Evolutionary conservation across 2,329 filamentous ascomycete species (phyloP), one percentile per base, ranked within the genome.

Genomic region (Pseudopithomyces chartarum): DNA sequence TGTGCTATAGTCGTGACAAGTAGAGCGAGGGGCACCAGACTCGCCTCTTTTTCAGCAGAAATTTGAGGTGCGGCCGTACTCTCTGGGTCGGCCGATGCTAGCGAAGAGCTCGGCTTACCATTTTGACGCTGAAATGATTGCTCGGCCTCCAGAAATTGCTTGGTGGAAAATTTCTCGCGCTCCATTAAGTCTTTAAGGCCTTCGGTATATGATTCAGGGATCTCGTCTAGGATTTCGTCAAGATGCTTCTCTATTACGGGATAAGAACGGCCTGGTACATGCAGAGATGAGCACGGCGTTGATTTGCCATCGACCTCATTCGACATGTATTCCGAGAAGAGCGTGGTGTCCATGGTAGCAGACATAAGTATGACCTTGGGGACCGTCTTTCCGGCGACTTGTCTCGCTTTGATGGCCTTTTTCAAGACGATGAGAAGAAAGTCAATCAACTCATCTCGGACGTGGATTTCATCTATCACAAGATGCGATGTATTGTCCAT

Each of bases 331-430:
- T 44, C 36, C 17, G 53, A 51, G n/a, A 55, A 55, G 29, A 55
- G 53, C 13, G 45, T 23, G 5, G 47, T 55, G 32, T 55, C 49
- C 46, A 55, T 51, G 33, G 53, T 55, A 20, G 53, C 53, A 38
- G 46, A 51, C 53, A 55, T 55, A 17, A 55, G 40, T 1, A 55
- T 40, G 17, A 55, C 47, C 20, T 40, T 55, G 6, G 53, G 53
- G 8, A 55, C 53, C 32, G 20, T 19, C 29, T 55, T 55, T 29
- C 49, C 44, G 17, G 46, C 47, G n/a, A 11, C 39, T 17, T 39
- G 36, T 22, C 53, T 45, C 6, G 42, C 19, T 36, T 43, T 34
- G 15, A 55, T 26, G 15, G 53, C 42, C 20, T 51, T 45, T 26
- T 51, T 55, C 10, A 50, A 17, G 12, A 55, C 53, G 26, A 55